phyloP scores from a whole-genome alignment of 2,329 filamentous ascomycete species.

The Cercospora sesami region DNA sequence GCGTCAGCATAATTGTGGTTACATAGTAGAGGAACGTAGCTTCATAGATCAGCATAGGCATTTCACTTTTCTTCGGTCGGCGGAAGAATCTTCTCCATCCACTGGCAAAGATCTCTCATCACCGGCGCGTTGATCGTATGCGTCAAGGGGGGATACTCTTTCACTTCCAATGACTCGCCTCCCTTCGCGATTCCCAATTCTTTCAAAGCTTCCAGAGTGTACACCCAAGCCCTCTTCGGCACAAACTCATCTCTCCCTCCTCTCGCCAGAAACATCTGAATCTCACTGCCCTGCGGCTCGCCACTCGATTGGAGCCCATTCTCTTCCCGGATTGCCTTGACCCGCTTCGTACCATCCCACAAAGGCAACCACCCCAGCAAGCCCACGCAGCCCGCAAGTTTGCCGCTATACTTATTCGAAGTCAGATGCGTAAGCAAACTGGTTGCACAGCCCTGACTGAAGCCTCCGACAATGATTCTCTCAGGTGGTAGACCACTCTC shows the following conservation, averaged over 20 bases:
- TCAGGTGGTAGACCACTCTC: conserved; percentile 44
- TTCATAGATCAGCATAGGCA: neutral
- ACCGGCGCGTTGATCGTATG: neutral
- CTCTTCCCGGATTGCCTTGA: neutral
- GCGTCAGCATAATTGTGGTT: neutral
- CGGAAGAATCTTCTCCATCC: neutral
- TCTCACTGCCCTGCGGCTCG: neutral
- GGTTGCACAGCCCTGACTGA: conserved; percentile 52
- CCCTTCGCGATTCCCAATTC: neutral
- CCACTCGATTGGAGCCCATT: neutral
- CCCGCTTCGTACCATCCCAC: conserved; percentile 28
- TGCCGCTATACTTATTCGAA: conserved; percentile 43
- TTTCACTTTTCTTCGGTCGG: neutral
- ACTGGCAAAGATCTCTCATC: neutral
- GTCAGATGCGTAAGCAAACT: conserved; percentile 47
- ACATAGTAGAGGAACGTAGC: neutral
- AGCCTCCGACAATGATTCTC: conserved; percentile 51
- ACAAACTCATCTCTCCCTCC: conserved; percentile 50
- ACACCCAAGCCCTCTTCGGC: conserved; percentile 42
- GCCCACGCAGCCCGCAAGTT: conserved; percentile 43
- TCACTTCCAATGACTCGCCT: neutral
- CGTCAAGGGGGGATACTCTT: neutral
- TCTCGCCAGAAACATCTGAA: conserved; percentile 47
- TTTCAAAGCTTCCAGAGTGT: neutral
- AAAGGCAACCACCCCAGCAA: conserved; percentile 50